phyloP scores from a whole-genome alignment of 345 rosid species.

The Hirschfeldia incana region DNA sequence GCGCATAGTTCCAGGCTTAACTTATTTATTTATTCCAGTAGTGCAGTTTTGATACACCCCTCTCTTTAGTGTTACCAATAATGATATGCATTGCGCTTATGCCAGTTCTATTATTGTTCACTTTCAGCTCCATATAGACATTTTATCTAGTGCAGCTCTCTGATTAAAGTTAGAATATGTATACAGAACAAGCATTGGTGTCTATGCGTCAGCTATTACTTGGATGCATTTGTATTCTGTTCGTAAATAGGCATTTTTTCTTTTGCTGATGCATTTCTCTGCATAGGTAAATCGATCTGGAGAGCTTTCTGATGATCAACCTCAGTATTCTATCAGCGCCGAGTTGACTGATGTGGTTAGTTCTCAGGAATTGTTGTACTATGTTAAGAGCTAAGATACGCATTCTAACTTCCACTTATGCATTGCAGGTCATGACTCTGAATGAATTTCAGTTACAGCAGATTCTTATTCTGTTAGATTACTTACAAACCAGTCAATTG shows the following conservation, averaged over 20 bases:
- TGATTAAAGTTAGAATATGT: neutral
- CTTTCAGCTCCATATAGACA: slow-evolving; percentile 5
- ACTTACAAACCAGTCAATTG: slow-evolving; percentile 62
- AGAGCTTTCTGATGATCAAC: slow-evolving; percentile 63
- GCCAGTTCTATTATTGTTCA: neutral
- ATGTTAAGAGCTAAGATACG: slow-evolving; percentile 8
- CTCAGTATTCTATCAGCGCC: slow-evolving; percentile 74
- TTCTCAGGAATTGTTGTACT: slow-evolving; percentile 12
- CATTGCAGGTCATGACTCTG: slow-evolving; percentile 56
- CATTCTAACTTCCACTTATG: slow-evolving; percentile 15
- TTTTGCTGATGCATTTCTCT: slow-evolving; percentile 11
- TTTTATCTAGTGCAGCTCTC: slow-evolving; percentile 5
- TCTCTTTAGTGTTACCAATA: slow-evolving; percentile 22
- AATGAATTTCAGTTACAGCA: slow-evolving; percentile 78
- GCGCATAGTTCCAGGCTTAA: slow-evolving; percentile 7
- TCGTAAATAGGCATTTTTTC: neutral
- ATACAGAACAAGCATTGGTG: slow-evolving; percentile 8
- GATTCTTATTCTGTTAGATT: slow-evolving; percentile 66
- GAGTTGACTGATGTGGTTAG: slow-evolving; percentile 72
- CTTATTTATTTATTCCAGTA: neutral
- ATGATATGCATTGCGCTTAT: slow-evolving; percentile 7
- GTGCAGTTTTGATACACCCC: slow-evolving; percentile 7
- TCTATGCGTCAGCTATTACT: slow-evolving; percentile 6
- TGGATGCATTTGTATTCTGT: slow-evolving; percentile 18
- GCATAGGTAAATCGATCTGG: slow-evolving; percentile 74